Base-by-base conservation (phyloP, 176 grass and related monocot species). In the Hordeum marinum region DNA sequence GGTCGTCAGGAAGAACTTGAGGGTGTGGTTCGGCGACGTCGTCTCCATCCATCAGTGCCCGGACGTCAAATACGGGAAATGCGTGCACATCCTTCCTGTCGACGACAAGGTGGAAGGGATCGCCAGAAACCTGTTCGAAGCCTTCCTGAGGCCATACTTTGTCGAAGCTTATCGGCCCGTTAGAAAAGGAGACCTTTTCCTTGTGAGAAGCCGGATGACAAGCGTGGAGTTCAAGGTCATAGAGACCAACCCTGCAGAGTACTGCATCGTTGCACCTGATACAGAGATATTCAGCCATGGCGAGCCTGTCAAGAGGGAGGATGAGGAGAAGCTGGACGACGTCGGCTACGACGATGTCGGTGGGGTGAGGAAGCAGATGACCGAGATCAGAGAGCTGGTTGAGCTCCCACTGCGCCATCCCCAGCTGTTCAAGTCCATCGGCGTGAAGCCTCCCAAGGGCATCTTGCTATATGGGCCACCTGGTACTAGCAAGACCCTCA, bases 11-110 rank as follows among this genome's bases (percentile, higher is more conserved):
- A 85, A 68, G 78, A 96, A 91, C 79, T 31, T 93, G n/a, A 88
- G 94, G 68, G 91, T 96, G 11, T 72, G 91, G 23, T 80, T 97
- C 17, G 92, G 92, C 2, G 92, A 97, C 68, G 88, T 97, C 17
- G 55, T 97, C 32, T 97, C 94, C 5, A 90, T 97, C 17, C 94
- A 97, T 73, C 94, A 92, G 68, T 94, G 94, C 77, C 94, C 90
- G 58, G 90, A 97, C 31, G 37, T 39, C 37, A 39, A 39, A 39
- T 39, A 39, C 6, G 37, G 37, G 6, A 39, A 39, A 0, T 7
- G 37, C 6, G 37, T 39, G 37, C 37, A 39, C 37, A 9, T 39
- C 0, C 37, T 39, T 39, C 37, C 37, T 0, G 8, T 39, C 1
- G 37, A 39, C 8, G 37, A 39, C 37, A 39, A 7, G 8, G 37